These are phyloP conservation scores for Melaleuca quinquenervia DNA, from an alignment of 345 rosid genomes.

Conservation along the genomic window DNA sequence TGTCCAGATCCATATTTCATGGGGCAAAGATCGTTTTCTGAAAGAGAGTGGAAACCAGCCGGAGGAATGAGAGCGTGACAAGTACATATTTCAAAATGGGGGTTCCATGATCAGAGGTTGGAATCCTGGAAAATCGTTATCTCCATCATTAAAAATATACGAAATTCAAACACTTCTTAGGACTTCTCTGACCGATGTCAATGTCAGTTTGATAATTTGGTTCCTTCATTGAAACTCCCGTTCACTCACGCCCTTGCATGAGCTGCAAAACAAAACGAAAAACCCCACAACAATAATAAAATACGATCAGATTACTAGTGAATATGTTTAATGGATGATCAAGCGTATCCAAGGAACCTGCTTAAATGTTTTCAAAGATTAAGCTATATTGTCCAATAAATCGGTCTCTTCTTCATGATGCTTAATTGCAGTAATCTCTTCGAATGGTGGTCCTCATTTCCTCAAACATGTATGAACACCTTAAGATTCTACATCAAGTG, in stretches of 20 bases:
- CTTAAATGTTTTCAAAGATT: background rate
- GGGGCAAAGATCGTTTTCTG: background rate
- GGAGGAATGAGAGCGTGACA: background rate
- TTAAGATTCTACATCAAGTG: background rate
- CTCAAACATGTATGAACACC: background rate
- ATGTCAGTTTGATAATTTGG: background rate
- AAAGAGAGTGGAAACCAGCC: background rate
- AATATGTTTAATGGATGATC: background rate
- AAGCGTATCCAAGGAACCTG: background rate
- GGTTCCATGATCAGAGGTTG: background rate
- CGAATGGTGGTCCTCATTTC: background rate
- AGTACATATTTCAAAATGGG: background rate
- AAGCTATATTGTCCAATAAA: background rate
- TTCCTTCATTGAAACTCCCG: background rate
- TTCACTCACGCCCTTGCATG: background rate
- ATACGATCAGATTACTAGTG: background rate
- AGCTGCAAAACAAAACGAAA: background rate
- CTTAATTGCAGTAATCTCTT: background rate
- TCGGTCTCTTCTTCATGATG: background rate
- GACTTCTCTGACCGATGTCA: background rate
- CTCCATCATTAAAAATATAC: background rate
- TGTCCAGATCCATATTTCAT: background rate
- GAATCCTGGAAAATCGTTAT: background rate
- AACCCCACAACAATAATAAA: background rate
- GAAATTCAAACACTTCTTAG: background rate